Base-by-base conservation (phyloP, 176 grass and related monocot genomes). In the Eleusine indica region DNA sequence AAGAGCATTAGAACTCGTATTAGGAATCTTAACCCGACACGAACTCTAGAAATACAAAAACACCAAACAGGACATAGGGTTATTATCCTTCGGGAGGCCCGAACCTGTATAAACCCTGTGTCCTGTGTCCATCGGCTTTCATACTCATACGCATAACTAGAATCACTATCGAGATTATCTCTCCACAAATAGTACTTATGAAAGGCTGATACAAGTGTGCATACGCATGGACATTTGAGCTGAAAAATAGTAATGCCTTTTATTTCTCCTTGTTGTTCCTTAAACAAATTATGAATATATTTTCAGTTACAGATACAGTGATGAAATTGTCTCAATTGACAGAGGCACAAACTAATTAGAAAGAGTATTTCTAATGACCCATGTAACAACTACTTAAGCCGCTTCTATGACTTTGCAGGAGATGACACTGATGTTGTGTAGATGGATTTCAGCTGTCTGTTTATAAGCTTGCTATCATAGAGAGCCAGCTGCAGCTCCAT, bases 391-490 rank as follows among this genome's bases (percentile, higher is more conserved):
- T 16, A 71, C 17, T 56, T 73, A 30, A 40, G 63, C 82, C 22
- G 54, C 56, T 41, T 73, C 75, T 90, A 87, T 4, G 70, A 87
- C 53, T 87, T 87, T 32, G 63, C 75, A 44, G 83, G 40, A 41
- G 80, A n/a, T 83, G 84, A 8, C 41, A 63, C 64, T 80, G 75
- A 9, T 37, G 88, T 49, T 9, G 83, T 70, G 80, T 97, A 94
- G 3, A 97, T 85, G 29, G 94, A 97, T 58, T 89, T 94, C 66
- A 97, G 88, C 72, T 97, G 94, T 72, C 85, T 89, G 79, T 91
- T 84, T 83, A 97, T 94, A 32, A 97, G 90, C 78, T 94, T 91
- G 88, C 94, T 91, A 86, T 97, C 79, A 78, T 87, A 80, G n/a
- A 97, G 68, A 8, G 89, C 84, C 49, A 87, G 70, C 83, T 95